phyloP scores from a whole-genome alignment of 2,329 filamentous ascomycete genomes.

The Fusarium algeriense region DNA sequence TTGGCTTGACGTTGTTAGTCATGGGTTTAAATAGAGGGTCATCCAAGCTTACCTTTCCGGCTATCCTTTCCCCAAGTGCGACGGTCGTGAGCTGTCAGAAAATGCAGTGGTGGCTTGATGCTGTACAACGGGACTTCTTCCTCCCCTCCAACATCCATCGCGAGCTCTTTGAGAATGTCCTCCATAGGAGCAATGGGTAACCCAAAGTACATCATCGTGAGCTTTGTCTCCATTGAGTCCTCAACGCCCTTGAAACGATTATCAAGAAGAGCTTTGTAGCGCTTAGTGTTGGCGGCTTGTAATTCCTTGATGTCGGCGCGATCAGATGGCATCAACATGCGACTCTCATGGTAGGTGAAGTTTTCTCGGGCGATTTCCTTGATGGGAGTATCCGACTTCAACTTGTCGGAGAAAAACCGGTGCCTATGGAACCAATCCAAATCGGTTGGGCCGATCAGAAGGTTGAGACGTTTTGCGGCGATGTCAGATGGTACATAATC shows the following conservation, averaged over 20 bases:
- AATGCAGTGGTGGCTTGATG: slow-evolving; percentile 49
- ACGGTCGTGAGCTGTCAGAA: slow-evolving; percentile 48
- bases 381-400: slow-evolving; percentile 45
- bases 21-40: rapidly evolving
- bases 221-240: slow-evolving; percentile 54
- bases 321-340: slow-evolving; percentile 48
- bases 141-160: slow-evolving; percentile 29
- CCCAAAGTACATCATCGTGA: slow-evolving; percentile 62
- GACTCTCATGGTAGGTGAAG: slow-evolving; percentile 53
- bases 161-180: slow-evolving; percentile 43
- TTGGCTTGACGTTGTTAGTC: slow-evolving; percentile 27
- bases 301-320: slow-evolving; percentile 47
- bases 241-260: slow-evolving; percentile 48
- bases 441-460: slow-evolving; percentile 42
- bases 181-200: slow-evolving; percentile 57
- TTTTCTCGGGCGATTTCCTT: slow-evolving; percentile 49
- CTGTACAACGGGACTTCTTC: slow-evolving; percentile 26
- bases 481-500: slow-evolving; percentile 1
- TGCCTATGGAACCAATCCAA: slow-evolving; percentile 46
- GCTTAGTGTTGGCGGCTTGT: slow-evolving; percentile 49
- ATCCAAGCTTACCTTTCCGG: slow-evolving; percentile 32
- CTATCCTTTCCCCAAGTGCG: slow-evolving; percentile 49
- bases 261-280: slow-evolving; percentile 49
- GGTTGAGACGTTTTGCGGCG: slow-evolving; percentile 33
- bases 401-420: slow-evolving; percentile 47